Evolutionary conservation across 1,284 basidiomycete species (phyloP).

Genomic region (Boletus nobilissimus): DNA sequence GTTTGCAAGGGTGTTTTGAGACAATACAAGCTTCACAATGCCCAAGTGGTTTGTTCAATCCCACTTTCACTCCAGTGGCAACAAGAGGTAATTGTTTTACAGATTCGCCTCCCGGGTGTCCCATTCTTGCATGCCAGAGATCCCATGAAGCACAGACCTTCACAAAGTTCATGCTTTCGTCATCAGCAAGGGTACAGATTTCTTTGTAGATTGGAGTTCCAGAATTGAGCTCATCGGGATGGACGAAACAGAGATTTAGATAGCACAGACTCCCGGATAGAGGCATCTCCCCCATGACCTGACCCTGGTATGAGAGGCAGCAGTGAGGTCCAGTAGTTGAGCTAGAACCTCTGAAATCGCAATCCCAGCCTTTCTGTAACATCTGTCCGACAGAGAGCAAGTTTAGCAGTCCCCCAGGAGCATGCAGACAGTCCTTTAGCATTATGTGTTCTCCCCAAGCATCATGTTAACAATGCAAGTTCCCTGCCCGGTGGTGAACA

Average conservation of each 20-base stretch:
- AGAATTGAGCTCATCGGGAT: no score
- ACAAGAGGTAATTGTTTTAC: not conserved
- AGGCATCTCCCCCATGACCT: no score
- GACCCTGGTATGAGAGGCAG: no score
- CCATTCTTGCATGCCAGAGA: not conserved
- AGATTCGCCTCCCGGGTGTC: not conserved
- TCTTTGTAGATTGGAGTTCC: no score
- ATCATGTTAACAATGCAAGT: not conserved
- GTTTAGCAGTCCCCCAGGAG: not conserved
- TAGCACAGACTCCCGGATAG: no score
- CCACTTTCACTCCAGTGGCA: rapidly evolving
- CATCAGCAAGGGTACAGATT: no score
- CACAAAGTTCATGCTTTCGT: no score
- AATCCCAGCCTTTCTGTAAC: not conserved
- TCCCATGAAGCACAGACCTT: no score
- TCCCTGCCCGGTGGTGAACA: not conserved
- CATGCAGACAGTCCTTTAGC: not conserved
- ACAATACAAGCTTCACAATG: not conserved
- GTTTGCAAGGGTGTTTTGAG: not conserved
- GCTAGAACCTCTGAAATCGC: no score
- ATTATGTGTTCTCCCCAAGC: not conserved
- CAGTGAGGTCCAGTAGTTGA: not conserved
- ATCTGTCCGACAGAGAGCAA: not conserved
- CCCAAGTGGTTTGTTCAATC: rapidly evolving
- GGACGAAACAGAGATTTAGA: no score